Base-by-base conservation (phyloP, 1,139 yeast genomes). In the Scheffersomyces quercinus region DNA sequence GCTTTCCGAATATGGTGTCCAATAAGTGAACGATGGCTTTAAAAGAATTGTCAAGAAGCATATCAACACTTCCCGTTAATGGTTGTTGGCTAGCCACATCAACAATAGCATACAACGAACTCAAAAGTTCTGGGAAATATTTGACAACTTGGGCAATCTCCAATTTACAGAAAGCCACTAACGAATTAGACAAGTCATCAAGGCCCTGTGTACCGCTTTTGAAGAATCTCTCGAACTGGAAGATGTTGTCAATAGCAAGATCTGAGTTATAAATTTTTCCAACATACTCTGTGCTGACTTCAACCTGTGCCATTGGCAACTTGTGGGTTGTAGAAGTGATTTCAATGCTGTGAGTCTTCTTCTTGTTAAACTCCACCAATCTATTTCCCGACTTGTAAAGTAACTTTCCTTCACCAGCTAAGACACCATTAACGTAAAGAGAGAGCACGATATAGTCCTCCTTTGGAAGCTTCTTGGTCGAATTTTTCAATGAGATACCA, bases 181-280 rank as follows among this genome's bases (percentile, higher is more conserved):
- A 63, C 2, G 79, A 65, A 26, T 65, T 55, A 32, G 74, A 61
- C 41, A 78, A 66, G 38, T 72, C 76, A 46, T 78, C 75, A 45
- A 77, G 63, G 36, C 81, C 77, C 47, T 70, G 65, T 29, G 66
- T 63, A 26, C 70, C 77, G 34, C 54, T 53, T 53, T 69, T 73
- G 54, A 73, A 76, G 32, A 74, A 66, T 40, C 73, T 62, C 48
- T 71, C 81, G 77, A 81, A 83, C 50, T 76, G 77, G 53, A 85
- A 64, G 43, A 88, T 68, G 41, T 75, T 74, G 41, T 79, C 82
- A 49, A 85, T 73, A 4, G 85, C 69, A 16, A 68, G 51, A 51
- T 85, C 90, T 14, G 82, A 69, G 56, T 86, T 87, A 65, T 71
- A 85, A 12, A 72, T 65, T 52, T 79, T 83, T 28, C 97, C 96